Conservation (phyloP, 2,329 filamentous ascomycete species). For the Thielaviopsis punctulata region DNA sequence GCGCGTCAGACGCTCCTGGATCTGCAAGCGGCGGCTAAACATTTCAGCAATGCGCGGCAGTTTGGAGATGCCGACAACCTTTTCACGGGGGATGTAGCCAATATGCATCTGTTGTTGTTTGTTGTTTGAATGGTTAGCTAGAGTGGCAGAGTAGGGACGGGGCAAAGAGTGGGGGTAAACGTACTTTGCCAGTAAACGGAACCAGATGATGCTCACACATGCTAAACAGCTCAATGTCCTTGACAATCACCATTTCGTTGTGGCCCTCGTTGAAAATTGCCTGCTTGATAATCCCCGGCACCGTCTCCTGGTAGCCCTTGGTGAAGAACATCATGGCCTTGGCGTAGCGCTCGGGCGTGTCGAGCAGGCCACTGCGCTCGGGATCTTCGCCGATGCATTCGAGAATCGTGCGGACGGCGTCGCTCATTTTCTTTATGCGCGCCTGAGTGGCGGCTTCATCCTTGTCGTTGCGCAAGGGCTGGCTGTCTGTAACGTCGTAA, state of each 20-base stretch:
- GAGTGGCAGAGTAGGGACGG: neutral
- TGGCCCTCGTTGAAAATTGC: slow-evolving; percentile 95
- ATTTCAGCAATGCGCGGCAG: slow-evolving; percentile 91
- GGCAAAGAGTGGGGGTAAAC: slow-evolving; percentile 5
- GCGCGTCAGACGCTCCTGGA: slow-evolving; percentile 90
- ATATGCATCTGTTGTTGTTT: slow-evolving; percentile 67
- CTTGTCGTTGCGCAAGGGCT: slow-evolving; percentile 8
- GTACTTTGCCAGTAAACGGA: slow-evolving; percentile 84
- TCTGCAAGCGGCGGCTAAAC: slow-evolving; percentile 84
- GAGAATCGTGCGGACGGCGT: slow-evolving; percentile 46
- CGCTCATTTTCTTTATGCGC: slow-evolving; percentile 40
- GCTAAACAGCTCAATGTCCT: slow-evolving; percentile 89
- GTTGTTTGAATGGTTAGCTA: neutral
- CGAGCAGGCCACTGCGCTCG: slow-evolving; percentile 45
- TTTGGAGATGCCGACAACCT: slow-evolving; percentile 90
- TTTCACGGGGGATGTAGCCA: slow-evolving; percentile 82
- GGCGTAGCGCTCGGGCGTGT: slow-evolving; percentile 70
- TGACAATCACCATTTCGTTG: slow-evolving; percentile 93
- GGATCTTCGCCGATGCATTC: slow-evolving; percentile 55
- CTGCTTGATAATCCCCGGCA: slow-evolving; percentile 77
- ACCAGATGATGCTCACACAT: slow-evolving; percentile 96
- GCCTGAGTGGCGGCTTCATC: slow-evolving; percentile 13
- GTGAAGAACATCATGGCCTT: slow-evolving; percentile 94
- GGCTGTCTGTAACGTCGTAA: neutral
- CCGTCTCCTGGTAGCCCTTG: slow-evolving; percentile 90